Percentiles rank a stretch among this genome's conserved stretches.
Evolutionary conservation across 345 rosid species (phyloP).

Genomic region (Melaleuca alternifolia): DNA sequence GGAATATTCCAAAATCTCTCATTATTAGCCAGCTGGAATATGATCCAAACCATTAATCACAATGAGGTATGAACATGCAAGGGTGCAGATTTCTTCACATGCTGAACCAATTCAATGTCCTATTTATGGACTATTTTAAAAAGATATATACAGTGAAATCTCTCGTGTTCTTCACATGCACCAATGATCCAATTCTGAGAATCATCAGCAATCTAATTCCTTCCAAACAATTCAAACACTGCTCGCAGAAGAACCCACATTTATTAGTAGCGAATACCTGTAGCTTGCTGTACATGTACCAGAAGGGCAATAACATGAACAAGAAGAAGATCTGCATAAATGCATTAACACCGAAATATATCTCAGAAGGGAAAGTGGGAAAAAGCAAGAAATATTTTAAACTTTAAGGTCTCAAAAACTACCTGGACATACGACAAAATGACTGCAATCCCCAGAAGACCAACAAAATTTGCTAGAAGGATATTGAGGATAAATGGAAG

Average conservation of each 20-base stretch:
- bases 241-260: not conserved
- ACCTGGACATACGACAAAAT: slow-evolving; percentile 94
- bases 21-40: not conserved
- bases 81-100: not conserved
- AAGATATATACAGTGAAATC: not conserved
- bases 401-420: not conserved
- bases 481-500: slow-evolving; percentile 94
- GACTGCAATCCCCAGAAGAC: slow-evolving; percentile 69
- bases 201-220: not conserved
- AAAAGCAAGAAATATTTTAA: not conserved
- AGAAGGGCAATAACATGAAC: slow-evolving; percentile 75
- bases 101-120: not conserved
- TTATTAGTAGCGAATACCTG: slow-evolving; percentile 41
- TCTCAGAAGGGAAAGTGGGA: not conserved
- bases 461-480: slow-evolving; percentile 86
- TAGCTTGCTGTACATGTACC: slow-evolving; percentile 80
- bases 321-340: slow-evolving; percentile 60
- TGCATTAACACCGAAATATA: not conserved
- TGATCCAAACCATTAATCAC: not conserved
- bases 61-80: not conserved
- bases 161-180: not conserved
- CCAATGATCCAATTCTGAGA: not conserved
- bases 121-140: not conserved
- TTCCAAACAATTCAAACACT: not conserved
- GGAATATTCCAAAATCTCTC: not conserved